phyloP scores from a whole-genome alignment of 2,329 filamentous ascomycete genomes.

The Paraphaeosphaeria minitans region DNA sequence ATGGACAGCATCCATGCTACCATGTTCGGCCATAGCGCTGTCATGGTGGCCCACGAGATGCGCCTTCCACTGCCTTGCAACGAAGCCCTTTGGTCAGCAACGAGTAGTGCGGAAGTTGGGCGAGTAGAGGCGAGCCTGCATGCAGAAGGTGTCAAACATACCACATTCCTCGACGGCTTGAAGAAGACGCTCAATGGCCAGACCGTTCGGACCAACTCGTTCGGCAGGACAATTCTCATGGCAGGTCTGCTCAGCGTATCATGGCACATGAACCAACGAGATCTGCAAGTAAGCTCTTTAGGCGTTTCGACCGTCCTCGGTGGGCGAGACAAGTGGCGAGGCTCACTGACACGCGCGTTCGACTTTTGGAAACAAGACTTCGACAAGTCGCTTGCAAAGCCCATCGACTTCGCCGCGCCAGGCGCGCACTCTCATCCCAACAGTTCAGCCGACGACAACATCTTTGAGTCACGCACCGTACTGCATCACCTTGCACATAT shows the following conservation, averaged over 20 bases:
- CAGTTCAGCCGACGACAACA: conserved; percentile 63
- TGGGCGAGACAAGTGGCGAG: conserved; percentile 88
- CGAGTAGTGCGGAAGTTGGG: conserved; percentile 83
- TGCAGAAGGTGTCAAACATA: conserved; percentile 80
- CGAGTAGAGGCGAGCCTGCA: conserved; percentile 80
- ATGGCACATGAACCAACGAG: conserved; percentile 97
- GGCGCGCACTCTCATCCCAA: conserved; percentile 40
- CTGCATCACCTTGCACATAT: conserved; percentile 95
- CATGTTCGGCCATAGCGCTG: conserved; percentile 96
- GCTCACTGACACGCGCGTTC: conserved; percentile 82
- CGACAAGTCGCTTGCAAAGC: conserved; percentile 75
- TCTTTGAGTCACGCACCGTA: conserved; percentile 87
- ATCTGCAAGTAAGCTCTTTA: conserved; percentile 87
- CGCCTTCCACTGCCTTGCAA: conserved; percentile 89
- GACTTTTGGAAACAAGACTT: conserved; percentile 95
- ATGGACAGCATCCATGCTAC: conserved; percentile 95
- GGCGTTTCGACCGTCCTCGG: conserved; percentile 81
- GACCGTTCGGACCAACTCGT: conserved; percentile 86
- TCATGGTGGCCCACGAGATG: conserved; percentile 97
- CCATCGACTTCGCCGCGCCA: conserved; percentile 40
- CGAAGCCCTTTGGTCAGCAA: conserved; percentile 89
- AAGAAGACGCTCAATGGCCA: conserved; percentile 88
- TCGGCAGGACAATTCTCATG: conserved; percentile 93
- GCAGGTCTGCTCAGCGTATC: conserved; percentile 89
- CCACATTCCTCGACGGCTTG: conserved; percentile 87